Evolutionary conservation across 768 basidiomycete species (phyloP), one percentile per base, ranked within the genome.

Genomic region (Clitopilus passeckerianus): DNA sequence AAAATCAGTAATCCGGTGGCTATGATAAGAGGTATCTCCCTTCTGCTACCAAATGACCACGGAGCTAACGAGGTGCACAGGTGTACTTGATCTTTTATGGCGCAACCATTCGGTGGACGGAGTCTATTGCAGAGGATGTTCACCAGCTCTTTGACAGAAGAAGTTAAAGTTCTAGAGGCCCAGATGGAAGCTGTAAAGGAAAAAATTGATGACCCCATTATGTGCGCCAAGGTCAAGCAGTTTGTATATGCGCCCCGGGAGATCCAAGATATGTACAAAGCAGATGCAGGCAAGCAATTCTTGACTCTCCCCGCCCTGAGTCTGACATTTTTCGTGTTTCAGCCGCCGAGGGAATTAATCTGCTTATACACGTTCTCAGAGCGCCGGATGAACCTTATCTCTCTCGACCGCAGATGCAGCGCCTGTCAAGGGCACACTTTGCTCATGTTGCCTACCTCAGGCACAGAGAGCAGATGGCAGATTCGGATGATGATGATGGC

Each of bases 61-160:
- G 16, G 12, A 9, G n/a, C 18, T 20, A 50, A 12, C n/a, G 5
- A 41, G 5, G 37, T 15, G 12, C n/a, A 16, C 44, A 82, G 89
- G 78, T 57, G 80, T 97, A 4, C 80, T 99, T 60, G 96, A 98
- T 67, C 81, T 99, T 98, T 99, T 79, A 83, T 98, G 16, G 97
- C 97, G 0, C 89, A 95, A 68, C 97, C 97, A 1, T 99, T 99
- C 70, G 97, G 97, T 2, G 93, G 94, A 6, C 86, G 86, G 61
- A 94, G 92, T 70, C 78, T 99, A 23, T 78, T 98, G 16, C 97
- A 99, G 72, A 81, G 95, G 53, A 97, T 99, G 94, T 99, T 98
- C 75, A 94, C 93, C 0, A 90, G 90, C 63, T 93, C 92, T 0
- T 74, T 99, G 54, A 82, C 85, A 5, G 97, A 98, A 71, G 97